Conservation (phyloP, 768 basidiomycete genomes). For the Auriscalpium orientale region DNA sequence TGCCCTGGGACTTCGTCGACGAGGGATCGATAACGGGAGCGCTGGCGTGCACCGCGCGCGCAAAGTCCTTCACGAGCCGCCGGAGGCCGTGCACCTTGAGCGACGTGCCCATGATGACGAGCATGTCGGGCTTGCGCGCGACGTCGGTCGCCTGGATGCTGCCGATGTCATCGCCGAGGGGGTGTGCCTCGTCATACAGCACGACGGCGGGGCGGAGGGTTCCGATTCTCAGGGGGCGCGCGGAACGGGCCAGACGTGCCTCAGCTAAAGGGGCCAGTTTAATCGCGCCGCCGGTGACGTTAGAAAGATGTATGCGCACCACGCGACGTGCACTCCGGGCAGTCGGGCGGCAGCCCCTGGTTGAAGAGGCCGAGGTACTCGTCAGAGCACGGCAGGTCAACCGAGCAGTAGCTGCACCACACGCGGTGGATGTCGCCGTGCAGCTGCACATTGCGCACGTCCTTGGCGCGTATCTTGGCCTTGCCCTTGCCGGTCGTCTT, state of each 20-base stretch:
- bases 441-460: slow-evolving; percentile 84
- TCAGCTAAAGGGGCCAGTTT: slow-evolving; percentile 39
- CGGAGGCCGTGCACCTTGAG: slow-evolving; percentile 94
- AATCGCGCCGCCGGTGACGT: slow-evolving; percentile 4
- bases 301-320: slow-evolving; percentile 45
- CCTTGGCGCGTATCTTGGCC: slow-evolving; percentile 54
- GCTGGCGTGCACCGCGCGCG: slow-evolving; percentile 65
- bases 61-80: slow-evolving; percentile 91
- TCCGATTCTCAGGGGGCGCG: slow-evolving; percentile 71
- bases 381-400: slow-evolving; percentile 61
- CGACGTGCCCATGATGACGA: slow-evolving; percentile 96
- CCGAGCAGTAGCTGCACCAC: slow-evolving; percentile 79
- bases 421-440: slow-evolving; percentile 94
- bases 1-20: slow-evolving; percentile 25
- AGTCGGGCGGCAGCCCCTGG: slow-evolving; percentile 69
- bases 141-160: slow-evolving; percentile 71
- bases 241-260: slow-evolving; percentile 75
- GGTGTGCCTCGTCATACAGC: slow-evolving; percentile 91
- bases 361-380: slow-evolving; percentile 59
- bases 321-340: slow-evolving; percentile 76
- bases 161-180: slow-evolving; percentile 88
- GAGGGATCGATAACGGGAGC: slow-evolving; percentile 28
- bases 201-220: slow-evolving; percentile 91
- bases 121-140: slow-evolving; percentile 74
- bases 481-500: slow-evolving; percentile 56